Conservation (phyloP, 2,329 filamentous ascomycete species). For the Macrophomina phaseolina region DNA sequence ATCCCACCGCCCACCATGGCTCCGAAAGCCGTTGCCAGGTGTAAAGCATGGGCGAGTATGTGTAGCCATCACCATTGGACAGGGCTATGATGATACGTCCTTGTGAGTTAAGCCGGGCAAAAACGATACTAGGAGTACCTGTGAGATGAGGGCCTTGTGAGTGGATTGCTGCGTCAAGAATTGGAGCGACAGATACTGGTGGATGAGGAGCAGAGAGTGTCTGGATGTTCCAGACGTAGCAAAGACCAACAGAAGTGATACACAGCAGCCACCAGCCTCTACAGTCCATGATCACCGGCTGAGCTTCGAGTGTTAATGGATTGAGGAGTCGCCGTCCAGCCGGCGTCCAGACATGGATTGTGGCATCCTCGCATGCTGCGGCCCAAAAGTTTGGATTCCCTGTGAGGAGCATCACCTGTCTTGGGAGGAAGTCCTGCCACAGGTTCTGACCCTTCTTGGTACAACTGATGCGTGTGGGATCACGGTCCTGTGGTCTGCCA, state of each 20-base stretch:
- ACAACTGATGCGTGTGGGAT: slow-evolving; percentile 83
- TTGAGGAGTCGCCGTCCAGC: slow-evolving; percentile 86
- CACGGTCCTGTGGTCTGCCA: slow-evolving; percentile 67
- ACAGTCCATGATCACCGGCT: slow-evolving; percentile 92
- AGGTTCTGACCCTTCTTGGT: slow-evolving; percentile 79
- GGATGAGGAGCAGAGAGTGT: slow-evolving; percentile 84
- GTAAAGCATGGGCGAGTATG: slow-evolving; percentile 84
- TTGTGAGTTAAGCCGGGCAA: slow-evolving; percentile 86
- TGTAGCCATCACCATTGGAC: slow-evolving; percentile 92
- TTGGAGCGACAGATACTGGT: slow-evolving; percentile 84
- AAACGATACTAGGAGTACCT: slow-evolving; percentile 82
- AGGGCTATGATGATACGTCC: slow-evolving; percentile 88
- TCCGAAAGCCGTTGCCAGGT: slow-evolving; percentile 96
- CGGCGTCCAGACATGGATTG: slow-evolving; percentile 88
- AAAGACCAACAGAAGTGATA: slow-evolving; percentile 86
- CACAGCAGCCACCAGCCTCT: slow-evolving; percentile 88
- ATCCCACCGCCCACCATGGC: slow-evolving; percentile 96
- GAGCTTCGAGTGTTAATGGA: slow-evolving; percentile 84
- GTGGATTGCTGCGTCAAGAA: slow-evolving; percentile 84
- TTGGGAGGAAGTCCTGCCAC: slow-evolving; percentile 94
- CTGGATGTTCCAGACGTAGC: slow-evolving; percentile 91
- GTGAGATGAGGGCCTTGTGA: slow-evolving; percentile 80
- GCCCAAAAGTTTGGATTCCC: slow-evolving; percentile 92
- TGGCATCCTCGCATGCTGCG: slow-evolving; percentile 90
- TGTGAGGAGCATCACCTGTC: slow-evolving; percentile 85